Evolutionary conservation across 768 basidiomycete species (phyloP).

Genomic region (Leccinum variicolor): DNA sequence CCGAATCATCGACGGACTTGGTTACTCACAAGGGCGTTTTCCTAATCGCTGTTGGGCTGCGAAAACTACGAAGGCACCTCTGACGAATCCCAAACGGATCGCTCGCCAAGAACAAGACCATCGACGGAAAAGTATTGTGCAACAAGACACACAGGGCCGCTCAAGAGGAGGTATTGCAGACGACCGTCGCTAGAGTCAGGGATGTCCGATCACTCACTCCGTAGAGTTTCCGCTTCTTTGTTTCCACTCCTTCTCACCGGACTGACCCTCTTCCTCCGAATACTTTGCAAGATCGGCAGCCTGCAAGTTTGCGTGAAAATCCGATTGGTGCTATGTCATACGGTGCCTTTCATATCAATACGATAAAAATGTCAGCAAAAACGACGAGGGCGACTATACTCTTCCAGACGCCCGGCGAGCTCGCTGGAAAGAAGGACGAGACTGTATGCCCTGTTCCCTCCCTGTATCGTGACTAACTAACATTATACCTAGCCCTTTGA

Average conservation of each 20-base stretch:
- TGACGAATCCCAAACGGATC: constrained; percentile 59
- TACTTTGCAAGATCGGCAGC: constrained; percentile 77
- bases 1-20: constrained; percentile 78
- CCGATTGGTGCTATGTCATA: constrained; percentile 65
- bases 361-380: constrained; percentile 98
- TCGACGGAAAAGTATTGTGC: constrained; percentile 80
- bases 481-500: constrained; percentile 72
- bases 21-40: constrained; percentile 89
- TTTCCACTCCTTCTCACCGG: constrained; percentile 82
- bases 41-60: constrained; percentile 80
- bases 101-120: constrained; percentile 68
- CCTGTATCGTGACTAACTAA: constrained; percentile 2
- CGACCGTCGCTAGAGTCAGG: constrained; percentile 71
- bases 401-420: constrained; percentile 98
- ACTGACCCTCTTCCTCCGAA: constrained; percentile 74
- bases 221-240: too few relatives aligned
- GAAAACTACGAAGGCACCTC: constrained; percentile 52
- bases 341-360: constrained; percentile 97
- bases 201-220: constrained; percentile 20
- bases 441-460: constrained; percentile 51
- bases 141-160: constrained; percentile 88
- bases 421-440: constrained; percentile 98
- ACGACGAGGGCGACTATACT: constrained; percentile 94
- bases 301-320: constrained; percentile 75
- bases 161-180: constrained; percentile 79